Evolutionary conservation across 768 basidiomycete genomes (phyloP).

Genomic region (Mycena alexandri): DNA sequence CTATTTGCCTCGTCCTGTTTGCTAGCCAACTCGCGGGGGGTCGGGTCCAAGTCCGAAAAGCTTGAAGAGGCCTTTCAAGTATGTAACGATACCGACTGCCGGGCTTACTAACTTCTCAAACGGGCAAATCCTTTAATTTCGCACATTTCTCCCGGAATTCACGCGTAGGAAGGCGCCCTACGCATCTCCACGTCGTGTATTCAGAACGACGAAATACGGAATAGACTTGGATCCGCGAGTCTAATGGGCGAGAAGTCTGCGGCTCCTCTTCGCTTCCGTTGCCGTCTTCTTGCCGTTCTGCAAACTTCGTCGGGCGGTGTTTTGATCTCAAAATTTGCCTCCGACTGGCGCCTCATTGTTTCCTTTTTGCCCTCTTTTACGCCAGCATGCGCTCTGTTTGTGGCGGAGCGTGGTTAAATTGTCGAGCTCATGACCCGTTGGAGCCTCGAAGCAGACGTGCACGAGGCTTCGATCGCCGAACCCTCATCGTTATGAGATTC

Average conservation of each 20-base stretch:
- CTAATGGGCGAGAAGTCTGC: slow-evolving; percentile 3
- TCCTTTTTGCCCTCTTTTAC: slow-evolving; percentile 14
- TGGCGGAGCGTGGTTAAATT: slow-evolving; percentile 14
- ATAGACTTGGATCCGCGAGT: slow-evolving; percentile 12
- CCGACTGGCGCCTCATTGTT: slow-evolving; percentile 27
- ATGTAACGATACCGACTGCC: slow-evolving; percentile 13
- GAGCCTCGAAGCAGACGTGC: slow-evolving; percentile 21
- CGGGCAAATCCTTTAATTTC: slow-evolving; percentile 1
- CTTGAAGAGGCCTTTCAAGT: neutral
- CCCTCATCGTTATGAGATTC: slow-evolving; percentile 13
- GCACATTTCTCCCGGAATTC: neutral
- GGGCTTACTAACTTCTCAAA: neutral
- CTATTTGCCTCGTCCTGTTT: neutral
- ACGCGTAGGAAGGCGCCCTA: neutral
- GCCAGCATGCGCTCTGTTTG: slow-evolving; percentile 14
- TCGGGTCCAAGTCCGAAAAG: slow-evolving; percentile 1
- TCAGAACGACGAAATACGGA: neutral
- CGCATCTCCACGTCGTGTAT: neutral
- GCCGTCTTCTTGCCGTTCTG: slow-evolving; percentile 10
- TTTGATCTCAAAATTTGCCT: slow-evolving; percentile 13
- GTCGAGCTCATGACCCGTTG: slow-evolving; percentile 20
- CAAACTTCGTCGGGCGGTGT: slow-evolving; percentile 12
- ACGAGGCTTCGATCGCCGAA: slow-evolving; percentile 28
- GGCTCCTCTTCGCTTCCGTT: slow-evolving; percentile 29
- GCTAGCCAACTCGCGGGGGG: neutral